Base-by-base conservation (phyloP, 257 asterid genomes). In the Leptodermis oblonga region DNA sequence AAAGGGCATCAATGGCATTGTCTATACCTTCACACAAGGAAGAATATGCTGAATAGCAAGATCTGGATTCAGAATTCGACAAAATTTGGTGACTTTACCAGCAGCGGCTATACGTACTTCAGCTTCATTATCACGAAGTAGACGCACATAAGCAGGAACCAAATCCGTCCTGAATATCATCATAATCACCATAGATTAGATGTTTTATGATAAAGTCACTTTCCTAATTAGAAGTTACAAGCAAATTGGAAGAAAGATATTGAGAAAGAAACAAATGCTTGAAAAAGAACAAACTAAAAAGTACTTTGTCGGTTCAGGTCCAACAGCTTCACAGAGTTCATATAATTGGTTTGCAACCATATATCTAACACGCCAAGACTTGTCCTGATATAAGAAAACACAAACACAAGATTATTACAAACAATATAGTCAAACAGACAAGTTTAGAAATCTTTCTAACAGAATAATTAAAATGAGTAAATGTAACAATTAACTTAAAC, bases 311-410 rank as follows among this genome's bases (percentile, higher is more conserved):
- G 96, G 90, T 58, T 93, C 99, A 69, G 94, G 95, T 72, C 97
- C 99, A 58, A 93, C 99, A 71, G 96, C 96, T 88, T 93, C 99
- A 64, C 99, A 93, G 68, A 93, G 90, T 83, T 93, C 99, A 62
- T 93, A 93, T 78, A 93, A 72, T 69, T 93, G 99, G 79, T 93
- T 93, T 68, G 99, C 99, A 71, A 93, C 99, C 99, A 93, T 90
- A 82, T 90, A 93, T 22, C 99, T 92, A 42, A 93, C 99, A 74
- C 99, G 99, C 99, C 99, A 93, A 60, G 99, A 93, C 79, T 93
- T 93, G 77, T 93, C 99, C 99, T 90, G 90, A 79, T 22, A 23
- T 36, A 53, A 65, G 31, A 65, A 34, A 49, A 18, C 22, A n/a
- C 8, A n/a, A 53, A 45, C 54, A 53, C 0, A 17, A 49, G 37